Base-by-base conservation (phyloP, 139 green algal genomes). In the Chlamydomonas urium region DNA sequence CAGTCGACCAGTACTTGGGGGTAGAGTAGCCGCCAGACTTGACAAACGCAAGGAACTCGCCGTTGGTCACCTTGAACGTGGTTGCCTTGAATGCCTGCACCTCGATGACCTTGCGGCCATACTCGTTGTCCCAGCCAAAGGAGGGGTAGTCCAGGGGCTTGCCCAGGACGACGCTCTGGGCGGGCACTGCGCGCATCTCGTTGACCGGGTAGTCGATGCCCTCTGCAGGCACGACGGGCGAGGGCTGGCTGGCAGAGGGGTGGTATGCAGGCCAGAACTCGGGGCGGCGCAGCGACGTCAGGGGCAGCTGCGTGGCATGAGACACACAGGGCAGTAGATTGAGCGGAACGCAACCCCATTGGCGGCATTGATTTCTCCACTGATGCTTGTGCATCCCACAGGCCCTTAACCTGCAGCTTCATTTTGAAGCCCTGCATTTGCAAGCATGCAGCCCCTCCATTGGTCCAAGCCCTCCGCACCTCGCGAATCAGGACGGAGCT, bases 101-200 rank as follows among this genome's bases (percentile, higher is more conserved):
- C 8, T 78, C 2, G 29, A 85, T 60, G 53, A 60, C 63, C 74
- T 79, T 82, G 56, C 21, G 14, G 75, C 89, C 89, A 61, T 93
- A 94, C 80, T 93, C 89, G 66, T 91, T 93, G 80, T 94, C 89
- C 83, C 83, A 94, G 32, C 88, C 89, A 71, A 90, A 94, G 29
- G 70, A 83, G 38, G 89, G 89, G 71, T 79, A 94, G 75, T 85
- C 82, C 6, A 75, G 45, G 26, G 87, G 75, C 89, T 93, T 94
- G 68, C 89, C 89, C 42, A 90, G 69, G 29, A 76, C 77, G 35
- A 89, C 83, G 2, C 10, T 58, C 50, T 78, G 70, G 26, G 71
- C 78, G 1, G 24, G 3, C 14, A 87, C 82, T 21, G 82, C 66
- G 63, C 81, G 68, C 24, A 83, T n/a, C 2, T 63, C 47, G 73